Evolutionary conservation across 2,329 filamentous ascomycete genomes (phyloP).

Genomic region (Mycosphaerella sp.): DNA sequence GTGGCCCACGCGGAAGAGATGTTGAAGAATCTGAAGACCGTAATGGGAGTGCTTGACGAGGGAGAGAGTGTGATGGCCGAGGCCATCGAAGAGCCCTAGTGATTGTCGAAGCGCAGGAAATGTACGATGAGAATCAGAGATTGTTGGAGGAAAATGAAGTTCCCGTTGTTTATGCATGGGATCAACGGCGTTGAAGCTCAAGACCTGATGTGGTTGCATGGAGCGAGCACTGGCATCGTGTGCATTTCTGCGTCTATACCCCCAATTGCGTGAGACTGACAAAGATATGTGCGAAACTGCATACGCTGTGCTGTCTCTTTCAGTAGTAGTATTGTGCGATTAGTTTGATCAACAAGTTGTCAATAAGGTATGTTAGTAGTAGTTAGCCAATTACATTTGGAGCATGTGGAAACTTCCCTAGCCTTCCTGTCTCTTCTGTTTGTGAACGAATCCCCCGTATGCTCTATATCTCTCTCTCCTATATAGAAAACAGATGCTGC

Average conservation of each 20-base stretch:
- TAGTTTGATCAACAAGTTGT: neutral
- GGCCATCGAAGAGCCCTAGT: slow-evolving; percentile 20
- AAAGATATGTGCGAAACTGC: neutral
- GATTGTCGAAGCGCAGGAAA: neutral
- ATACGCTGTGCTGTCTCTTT: neutral
- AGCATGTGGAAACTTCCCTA: no score
- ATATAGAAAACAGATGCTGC: no score
- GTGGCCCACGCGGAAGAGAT: slow-evolving; percentile 81
- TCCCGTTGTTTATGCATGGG: slow-evolving; percentile 2
- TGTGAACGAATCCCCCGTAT: no score
- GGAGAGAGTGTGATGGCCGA: slow-evolving; percentile 73
- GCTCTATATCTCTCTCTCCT: no score
- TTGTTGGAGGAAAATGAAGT: neutral
- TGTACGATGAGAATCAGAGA: neutral
- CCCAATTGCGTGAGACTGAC: neutral
- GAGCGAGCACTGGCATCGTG: neutral
- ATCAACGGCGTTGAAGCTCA: neutral
- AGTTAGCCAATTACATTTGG: no score
- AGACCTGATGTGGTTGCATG: neutral
- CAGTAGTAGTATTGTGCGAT: neutral
- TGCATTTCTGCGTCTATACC: neutral
- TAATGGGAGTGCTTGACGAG: slow-evolving; percentile 85
- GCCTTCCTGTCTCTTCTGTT: no score
- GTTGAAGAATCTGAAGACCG: slow-evolving; percentile 75
- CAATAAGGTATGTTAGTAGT: neutral